Percentiles rank a stretch among this genome's conserved stretches.
phyloP scores from a whole-genome alignment of 2,329 filamentous ascomycete species.

The Pezicula rhizophila region DNA sequence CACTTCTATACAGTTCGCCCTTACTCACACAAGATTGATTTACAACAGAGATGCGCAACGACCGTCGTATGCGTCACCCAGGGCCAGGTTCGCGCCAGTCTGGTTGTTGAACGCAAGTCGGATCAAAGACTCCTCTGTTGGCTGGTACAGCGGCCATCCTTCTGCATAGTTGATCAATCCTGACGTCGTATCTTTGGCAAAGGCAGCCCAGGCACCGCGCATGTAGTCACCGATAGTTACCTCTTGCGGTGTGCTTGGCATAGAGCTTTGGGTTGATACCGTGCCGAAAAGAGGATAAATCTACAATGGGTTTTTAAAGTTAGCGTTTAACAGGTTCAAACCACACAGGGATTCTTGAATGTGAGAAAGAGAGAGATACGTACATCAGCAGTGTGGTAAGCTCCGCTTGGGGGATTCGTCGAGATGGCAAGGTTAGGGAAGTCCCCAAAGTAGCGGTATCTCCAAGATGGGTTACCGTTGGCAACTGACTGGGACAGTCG shows the following conservation, averaged over 20 bases:
- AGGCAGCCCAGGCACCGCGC: constrained; percentile 26
- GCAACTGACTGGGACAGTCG: constrained; percentile 6
- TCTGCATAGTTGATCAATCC: constrained; percentile 18
- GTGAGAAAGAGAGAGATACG: too few species aligned
- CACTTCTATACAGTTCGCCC: too few species aligned
- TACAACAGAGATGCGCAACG: too few species aligned
- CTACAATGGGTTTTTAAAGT: too few species aligned
- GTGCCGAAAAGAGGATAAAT: constrained; percentile 21
- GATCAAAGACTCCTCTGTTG: constrained; percentile 9
- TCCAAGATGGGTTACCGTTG: constrained; percentile 23
- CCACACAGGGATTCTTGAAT: too few species aligned
- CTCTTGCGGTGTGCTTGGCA: constrained; percentile 10
- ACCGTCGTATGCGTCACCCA: too few species aligned
- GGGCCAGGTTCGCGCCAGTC: too few species aligned
- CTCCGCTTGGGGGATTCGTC: constrained; percentile 14
- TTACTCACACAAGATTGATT: too few species aligned
- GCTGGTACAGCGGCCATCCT: constrained; percentile 15
- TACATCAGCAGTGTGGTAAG: constrained; percentile 26
- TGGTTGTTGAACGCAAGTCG: too few species aligned
- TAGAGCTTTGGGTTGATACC: constrained; percentile 10
- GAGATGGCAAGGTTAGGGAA: constrained; percentile 24
- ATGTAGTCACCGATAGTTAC: constrained; percentile 18
- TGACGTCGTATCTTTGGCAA: constrained; percentile 27
- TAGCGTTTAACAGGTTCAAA: too few species aligned
- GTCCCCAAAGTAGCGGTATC: constrained; percentile 26